A percentile compares a stretch with the other conserved stretches of the same genome.
phyloP scores from a whole-genome alignment of 106 monocot species.

The Dioscorea alata region DNA sequence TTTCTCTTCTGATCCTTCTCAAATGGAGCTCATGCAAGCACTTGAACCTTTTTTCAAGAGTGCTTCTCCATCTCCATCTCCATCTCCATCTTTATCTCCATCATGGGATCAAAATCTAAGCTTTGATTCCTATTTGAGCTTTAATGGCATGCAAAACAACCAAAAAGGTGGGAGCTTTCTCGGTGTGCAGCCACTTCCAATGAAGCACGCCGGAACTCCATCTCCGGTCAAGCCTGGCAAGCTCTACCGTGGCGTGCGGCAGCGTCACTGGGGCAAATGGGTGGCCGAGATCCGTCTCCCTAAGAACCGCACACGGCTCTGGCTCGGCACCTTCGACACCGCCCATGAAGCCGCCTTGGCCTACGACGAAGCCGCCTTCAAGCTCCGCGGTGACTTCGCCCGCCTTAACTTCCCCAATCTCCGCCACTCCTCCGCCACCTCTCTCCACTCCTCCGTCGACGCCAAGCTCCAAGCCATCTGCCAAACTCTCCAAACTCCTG shows the following conservation, averaged over 20 bases:
- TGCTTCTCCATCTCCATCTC: conserved; percentile 26
- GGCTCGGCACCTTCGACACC: conserved; percentile 77
- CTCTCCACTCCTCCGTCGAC: conserved; percentile 39
- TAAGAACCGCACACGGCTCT: conserved; percentile 52
- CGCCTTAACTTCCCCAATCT: conserved; percentile 59
- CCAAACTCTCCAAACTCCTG: neutral
- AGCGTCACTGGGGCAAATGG: conserved; percentile 85
- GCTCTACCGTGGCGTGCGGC: conserved; percentile 73
- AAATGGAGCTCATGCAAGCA: conserved; percentile 66
- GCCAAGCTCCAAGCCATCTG: conserved; percentile 46
- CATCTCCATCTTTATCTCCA: neutral
- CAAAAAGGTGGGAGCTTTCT: conserved; percentile 6
- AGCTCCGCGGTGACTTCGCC: conserved; percentile 58
- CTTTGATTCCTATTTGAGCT: neutral
- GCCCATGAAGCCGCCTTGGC: conserved; percentile 66
- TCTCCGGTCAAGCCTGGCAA: conserved; percentile 25
- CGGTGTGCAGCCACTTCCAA: conserved; percentile 19
- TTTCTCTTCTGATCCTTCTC: conserved; percentile 29
- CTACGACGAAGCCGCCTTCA: conserved; percentile 60
- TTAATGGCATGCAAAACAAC: neutral
- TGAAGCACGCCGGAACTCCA: conserved; percentile 24
- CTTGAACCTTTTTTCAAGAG: conserved; percentile 72
- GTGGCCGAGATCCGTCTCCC: conserved; percentile 75
- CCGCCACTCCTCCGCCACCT: conserved; percentile 4
- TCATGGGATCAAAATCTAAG: neutral